Percentiles rank a stretch among this genome's conserved stretches.
phyloP scores from a whole-genome alignment of 805 yeast genomes.

The Suhomyces xylopsoci region DNA sequence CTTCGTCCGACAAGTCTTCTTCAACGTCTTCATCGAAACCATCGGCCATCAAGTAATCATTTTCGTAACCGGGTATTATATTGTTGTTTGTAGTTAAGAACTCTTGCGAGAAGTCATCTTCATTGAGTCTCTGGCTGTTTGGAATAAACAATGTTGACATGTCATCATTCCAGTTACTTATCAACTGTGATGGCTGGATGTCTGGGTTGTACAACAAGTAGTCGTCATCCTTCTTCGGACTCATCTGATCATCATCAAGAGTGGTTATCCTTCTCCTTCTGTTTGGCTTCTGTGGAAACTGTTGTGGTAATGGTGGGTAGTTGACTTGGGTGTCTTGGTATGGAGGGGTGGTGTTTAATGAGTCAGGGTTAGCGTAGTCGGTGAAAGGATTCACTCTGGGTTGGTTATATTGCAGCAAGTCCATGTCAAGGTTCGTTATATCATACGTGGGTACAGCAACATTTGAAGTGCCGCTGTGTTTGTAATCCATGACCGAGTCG shows the following conservation, averaged over 20 bases:
- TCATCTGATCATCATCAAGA: conserved; percentile 20
- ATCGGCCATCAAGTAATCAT: conserved; percentile 32
- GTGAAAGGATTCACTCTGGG: conserved; percentile 29
- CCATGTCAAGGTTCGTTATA: conserved; percentile 11
- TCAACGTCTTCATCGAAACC: conserved; percentile 44
- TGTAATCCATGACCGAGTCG: conserved; percentile 27
- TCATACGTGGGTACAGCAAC: conserved; percentile 2
- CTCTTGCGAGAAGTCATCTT: conserved; percentile 10
- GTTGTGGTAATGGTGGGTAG: conserved; percentile 10
- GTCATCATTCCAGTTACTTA: conserved; percentile 26
- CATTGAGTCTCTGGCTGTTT: conserved; percentile 9
- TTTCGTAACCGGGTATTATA: conserved; percentile 32
- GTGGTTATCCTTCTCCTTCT: conserved; percentile 36
- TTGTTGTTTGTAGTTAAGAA: conserved; percentile 5
- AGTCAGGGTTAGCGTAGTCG: conserved; percentile 41
- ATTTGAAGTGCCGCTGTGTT: conserved; percentile 11
- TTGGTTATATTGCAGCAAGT: conserved; percentile 3
- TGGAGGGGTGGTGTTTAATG: conserved; percentile 11
- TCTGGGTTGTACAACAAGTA: conserved; percentile 39
- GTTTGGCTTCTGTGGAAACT: conserved; percentile 9
- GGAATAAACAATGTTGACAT: conserved; percentile 30
- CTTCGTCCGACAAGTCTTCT: conserved; percentile 39
- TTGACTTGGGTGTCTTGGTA: conserved; percentile 10
- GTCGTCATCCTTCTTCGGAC: conserved; percentile 31
- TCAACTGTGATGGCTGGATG: conserved; percentile 39